Evolutionary conservation across 1,284 basidiomycete species (phyloP), one percentile per base, ranked within the genome.

Genomic region (Cutaneotrichosporon sp.): DNA sequence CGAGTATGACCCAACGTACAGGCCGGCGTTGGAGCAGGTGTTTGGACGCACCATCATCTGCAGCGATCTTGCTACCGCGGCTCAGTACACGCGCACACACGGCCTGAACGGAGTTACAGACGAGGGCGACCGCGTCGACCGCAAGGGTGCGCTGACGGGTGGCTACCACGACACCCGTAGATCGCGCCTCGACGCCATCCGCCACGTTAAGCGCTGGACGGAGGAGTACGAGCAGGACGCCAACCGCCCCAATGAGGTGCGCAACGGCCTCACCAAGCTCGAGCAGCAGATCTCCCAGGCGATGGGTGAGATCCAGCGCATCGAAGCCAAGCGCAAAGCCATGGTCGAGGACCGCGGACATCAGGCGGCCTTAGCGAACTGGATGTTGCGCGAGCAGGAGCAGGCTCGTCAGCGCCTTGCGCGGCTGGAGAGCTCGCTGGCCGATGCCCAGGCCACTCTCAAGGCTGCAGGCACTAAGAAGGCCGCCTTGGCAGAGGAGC

Each of bases 1-100:
- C 52, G 79, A 80, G 3, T 98, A 85, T 67, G 86, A 93, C 60
- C 77, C 77, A 2, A 73, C 73, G 15, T 86, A 86, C 67, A 78
- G 80, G 38, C 87, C 88, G 61, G 96, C 96, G 0, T 90, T 98
- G 74, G 85, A 93, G 68, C 56, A 75, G 67, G 91, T 98, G n/a
- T 99, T 99, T 65, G 92, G 92, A 33, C 91, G 91, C 73, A 97
- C 92, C 0, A 91, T 94, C 72, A 88, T 99, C 35, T 97, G 94
- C 70, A 83, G 86, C 33, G 90, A 94, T 67, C 82, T 99, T 52
- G 86, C 86, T 10, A 87, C 93, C 62, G 94, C 92, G 8, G 88
- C 91, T 4, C 88, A 90, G 7, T 98, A 97, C 73, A 91, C 94
- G 45, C 88, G 94, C 68, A 88, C 86, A 64, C 91, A 97, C 69